Conservation (phyloP, 352 stramenopile genomes). For the Blastocystis sp. region DNA sequence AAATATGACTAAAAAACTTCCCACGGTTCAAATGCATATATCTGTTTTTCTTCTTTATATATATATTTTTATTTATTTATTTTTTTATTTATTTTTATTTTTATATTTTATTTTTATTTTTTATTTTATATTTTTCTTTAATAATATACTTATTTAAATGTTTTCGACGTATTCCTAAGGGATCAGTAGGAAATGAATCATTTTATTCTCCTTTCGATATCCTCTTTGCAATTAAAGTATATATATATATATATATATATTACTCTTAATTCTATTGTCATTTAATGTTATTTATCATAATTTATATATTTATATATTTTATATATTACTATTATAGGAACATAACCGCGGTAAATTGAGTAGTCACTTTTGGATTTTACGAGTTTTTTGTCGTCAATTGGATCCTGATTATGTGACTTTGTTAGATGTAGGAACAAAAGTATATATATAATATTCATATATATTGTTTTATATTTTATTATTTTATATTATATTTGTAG, state of each 20-base stretch:
- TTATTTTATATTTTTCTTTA: too few relatives aligned
- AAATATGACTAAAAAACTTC: slow-evolving; percentile 21
- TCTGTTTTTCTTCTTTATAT: too few relatives aligned
- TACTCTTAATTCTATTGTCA: too few relatives aligned
- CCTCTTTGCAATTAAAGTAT: slow-evolving; percentile 33
- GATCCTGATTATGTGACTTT: slow-evolving; percentile 43
- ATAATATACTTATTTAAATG: slow-evolving; percentile 34
- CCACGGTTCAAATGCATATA: slow-evolving; percentile 29
- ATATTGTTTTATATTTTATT: too few relatives aligned
- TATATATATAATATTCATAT: too few relatives aligned
- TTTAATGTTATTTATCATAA: too few relatives aligned
- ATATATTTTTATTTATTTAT: too few relatives aligned
- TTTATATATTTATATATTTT: too few relatives aligned
- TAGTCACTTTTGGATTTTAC: slow-evolving; percentile 43
- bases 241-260: too few relatives aligned
- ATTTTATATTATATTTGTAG: not conserved
- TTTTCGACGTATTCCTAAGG: slow-evolving; percentile 26
- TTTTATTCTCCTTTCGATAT: slow-evolving; percentile 34
- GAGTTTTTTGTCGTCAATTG: slow-evolving; percentile 41
- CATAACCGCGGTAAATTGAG: slow-evolving; percentile 45
- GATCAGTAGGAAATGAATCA: slow-evolving; percentile 29
- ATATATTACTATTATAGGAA: slow-evolving; percentile 41
- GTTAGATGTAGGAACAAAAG: slow-evolving; percentile 43
- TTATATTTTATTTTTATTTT: too few relatives aligned
- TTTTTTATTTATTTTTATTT: too few relatives aligned